phyloP scores from a whole-genome alignment of 306 rosid genomes.

The Citrullus mucosospermus region DNA sequence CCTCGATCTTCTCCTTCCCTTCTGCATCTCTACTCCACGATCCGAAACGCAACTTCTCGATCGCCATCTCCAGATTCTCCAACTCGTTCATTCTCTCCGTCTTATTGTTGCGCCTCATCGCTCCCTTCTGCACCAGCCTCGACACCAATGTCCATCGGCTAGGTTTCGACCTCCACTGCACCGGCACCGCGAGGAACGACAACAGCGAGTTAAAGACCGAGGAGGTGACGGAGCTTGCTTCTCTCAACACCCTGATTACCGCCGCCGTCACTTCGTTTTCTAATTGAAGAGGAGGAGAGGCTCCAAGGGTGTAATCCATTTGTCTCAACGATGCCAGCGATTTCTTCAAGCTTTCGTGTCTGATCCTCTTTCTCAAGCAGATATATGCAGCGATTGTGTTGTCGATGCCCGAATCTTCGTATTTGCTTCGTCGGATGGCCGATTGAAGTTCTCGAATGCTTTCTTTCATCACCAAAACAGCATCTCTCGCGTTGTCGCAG shows the following conservation, averaged over 20 bases:
- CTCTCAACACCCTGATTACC: constrained; percentile 42
- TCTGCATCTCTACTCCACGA: constrained; percentile 12
- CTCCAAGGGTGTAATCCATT: constrained; percentile 19
- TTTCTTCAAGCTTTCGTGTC: constrained; percentile 26
- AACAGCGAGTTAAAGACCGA: constrained; percentile 34
- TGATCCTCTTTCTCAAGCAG: constrained; percentile 28
- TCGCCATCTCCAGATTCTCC: constrained; percentile 43
- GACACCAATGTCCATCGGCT: constrained; percentile 60
- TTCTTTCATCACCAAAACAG: constrained; percentile 24
- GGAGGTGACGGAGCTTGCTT: constrained; percentile 35
- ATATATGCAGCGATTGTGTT: constrained; percentile 21
- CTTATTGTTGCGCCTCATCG: neutral
- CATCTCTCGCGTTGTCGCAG: constrained; percentile 37
- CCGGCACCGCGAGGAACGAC: constrained; percentile 23
- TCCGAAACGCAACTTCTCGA: constrained; percentile 21
- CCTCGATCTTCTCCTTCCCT: constrained; percentile 30
- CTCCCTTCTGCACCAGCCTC: constrained; percentile 28
- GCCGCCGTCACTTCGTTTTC: constrained; percentile 31
- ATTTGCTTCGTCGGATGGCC: constrained; percentile 38
- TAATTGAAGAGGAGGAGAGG: constrained; percentile 14
- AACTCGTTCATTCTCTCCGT: constrained; percentile 26
- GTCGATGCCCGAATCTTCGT: constrained; percentile 32
- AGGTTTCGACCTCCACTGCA: constrained; percentile 32
- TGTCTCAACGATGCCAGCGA: constrained; percentile 28
- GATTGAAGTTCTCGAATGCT: constrained; percentile 44